Evolutionary conservation across 192 early-diverging fungal genomes (phyloP), one percentile per base, ranked within the genome.

Genomic region (Mortierella alpina): DNA sequence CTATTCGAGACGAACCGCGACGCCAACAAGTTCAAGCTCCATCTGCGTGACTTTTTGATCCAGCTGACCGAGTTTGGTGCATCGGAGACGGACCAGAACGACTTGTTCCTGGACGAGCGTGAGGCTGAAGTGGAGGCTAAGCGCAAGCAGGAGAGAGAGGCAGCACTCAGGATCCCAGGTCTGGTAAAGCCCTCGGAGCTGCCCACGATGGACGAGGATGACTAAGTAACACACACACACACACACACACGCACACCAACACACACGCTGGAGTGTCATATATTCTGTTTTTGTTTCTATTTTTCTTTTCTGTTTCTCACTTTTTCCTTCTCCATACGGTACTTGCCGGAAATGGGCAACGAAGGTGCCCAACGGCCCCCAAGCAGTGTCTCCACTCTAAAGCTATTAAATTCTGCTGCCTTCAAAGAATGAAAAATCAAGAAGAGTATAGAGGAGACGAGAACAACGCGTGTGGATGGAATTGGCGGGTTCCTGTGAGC

Each of bases 11-110:
- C 90, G 55, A 92, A 95, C 82, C 89, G 91, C 20, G 94, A 97
- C 57, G 82, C 88, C 60, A 86, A 90, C 54, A 91, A 90, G 82
- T 99, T 99, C 89, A 97, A 96, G 85, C 84, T 90, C 55, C 94
- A 97, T 54, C 86, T 99, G 72, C 92, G 98, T 83, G 98, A 99
- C 86, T 99, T 98, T 84, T 86, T 98, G 81, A 96, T 96, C 64
- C 92, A 93, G 78, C 82, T 96, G 63, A 92, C 96, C 85, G 97
- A 99, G 86, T 99, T 98, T 88, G 89, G 93, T 13, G 95, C 92
- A 22, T 63, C 77, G 10, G 77, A 80, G 47, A 72, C 48, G 18
- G 95, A 93, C 58, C 93, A 94, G 66, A 88, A 90, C 47, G 93
- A 93, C 46, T 80, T 98, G 57, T 98, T 89, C 78, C 85, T 96